These are phyloP conservation scores for Agrocybe chaxingu DNA, from an alignment of 768 basidiomycete species.

Conservation along the genomic window DNA sequence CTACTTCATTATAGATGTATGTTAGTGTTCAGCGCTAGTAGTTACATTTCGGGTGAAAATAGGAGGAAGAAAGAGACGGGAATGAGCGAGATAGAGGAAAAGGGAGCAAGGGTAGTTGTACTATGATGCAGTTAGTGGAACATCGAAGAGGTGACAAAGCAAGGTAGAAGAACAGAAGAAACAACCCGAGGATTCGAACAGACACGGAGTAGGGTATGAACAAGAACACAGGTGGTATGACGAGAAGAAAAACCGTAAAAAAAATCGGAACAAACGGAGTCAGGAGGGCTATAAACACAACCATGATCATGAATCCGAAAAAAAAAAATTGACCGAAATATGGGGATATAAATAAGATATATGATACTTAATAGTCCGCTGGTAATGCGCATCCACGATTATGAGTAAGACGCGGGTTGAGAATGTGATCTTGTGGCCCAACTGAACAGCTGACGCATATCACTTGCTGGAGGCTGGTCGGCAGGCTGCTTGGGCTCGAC, in stretches of 20 bases:
- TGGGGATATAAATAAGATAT: conserved; percentile 28
- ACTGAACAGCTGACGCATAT: conserved; percentile 76
- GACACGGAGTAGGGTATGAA: conserved; percentile 16
- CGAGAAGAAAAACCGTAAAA: conserved; percentile 1
- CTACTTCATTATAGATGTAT: conserved; percentile 6
- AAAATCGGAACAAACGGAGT: background rate
- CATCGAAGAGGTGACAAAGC: conserved; percentile 11
- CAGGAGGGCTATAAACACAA: conserved; percentile 2
- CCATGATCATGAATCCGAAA: conserved; percentile 8
- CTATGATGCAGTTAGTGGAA: conserved; percentile 9
- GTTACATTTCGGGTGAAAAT: conserved; percentile 12
- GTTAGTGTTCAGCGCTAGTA: conserved; percentile 11
- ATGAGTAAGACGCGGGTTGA: conserved; percentile 27
- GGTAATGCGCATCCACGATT: conserved; percentile 4
- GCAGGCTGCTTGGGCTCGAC: conserved; percentile 83
- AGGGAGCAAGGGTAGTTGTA: conserved; percentile 2
- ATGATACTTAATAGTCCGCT: conserved; percentile 14
- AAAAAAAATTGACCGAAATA: conserved; percentile 19
- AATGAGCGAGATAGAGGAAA: background rate
- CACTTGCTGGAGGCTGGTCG: conserved; percentile 59
- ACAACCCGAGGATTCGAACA: conserved; percentile 4
- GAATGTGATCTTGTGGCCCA: conserved; percentile 69
- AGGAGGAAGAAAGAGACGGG: conserved; percentile 2
- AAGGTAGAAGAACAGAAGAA: conserved; percentile 4
- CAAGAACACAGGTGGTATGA: conserved; percentile 13